Conservation (phyloP, 73 alveolate genomes). For the Paramecium caudatum region DNA sequence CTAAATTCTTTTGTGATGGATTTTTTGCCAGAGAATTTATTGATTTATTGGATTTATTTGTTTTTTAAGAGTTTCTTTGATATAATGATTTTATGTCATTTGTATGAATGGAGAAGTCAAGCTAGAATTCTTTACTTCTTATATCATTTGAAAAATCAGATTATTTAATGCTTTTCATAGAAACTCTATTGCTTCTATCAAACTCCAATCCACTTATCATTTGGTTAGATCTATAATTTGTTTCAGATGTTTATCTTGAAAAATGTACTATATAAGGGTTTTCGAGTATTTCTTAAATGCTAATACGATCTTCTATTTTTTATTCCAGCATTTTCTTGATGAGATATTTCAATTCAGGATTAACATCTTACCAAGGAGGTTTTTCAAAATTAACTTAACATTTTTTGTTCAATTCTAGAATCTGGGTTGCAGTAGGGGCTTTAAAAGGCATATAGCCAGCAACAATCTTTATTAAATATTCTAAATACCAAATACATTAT, state of each 20-base stretch:
- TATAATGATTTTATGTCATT: slow-evolving; percentile 40
- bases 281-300: neutral
- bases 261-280: slow-evolving; percentile 22
- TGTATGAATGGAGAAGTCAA: slow-evolving; percentile 58
- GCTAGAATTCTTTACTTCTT: slow-evolving; percentile 29
- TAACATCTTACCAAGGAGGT: slow-evolving; percentile 42
- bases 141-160: slow-evolving; percentile 19
- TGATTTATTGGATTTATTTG: slow-evolving; percentile 23
- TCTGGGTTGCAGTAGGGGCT: neutral
- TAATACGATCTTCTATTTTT: slow-evolving; percentile 13
- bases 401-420: slow-evolving; percentile 15
- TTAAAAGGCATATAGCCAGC: slow-evolving; percentile 53
- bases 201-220: slow-evolving; percentile 33
- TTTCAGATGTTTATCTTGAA: slow-evolving; percentile 41
- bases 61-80: slow-evolving; percentile 34
- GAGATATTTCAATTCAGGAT: neutral
- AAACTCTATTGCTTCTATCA: neutral
- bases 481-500: slow-evolving; percentile 59
- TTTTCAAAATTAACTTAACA: slow-evolving; percentile 39
- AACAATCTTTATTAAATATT: neutral
- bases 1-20: neutral
- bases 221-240: slow-evolving; percentile 38
- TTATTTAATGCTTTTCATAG: slow-evolving; percentile 42
- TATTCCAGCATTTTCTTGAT: slow-evolving; percentile 44
- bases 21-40: slow-evolving; percentile 13